Conservation (phyloP, 2,329 filamentous ascomycete species). For the Sordariomycetes sp. region DNA sequence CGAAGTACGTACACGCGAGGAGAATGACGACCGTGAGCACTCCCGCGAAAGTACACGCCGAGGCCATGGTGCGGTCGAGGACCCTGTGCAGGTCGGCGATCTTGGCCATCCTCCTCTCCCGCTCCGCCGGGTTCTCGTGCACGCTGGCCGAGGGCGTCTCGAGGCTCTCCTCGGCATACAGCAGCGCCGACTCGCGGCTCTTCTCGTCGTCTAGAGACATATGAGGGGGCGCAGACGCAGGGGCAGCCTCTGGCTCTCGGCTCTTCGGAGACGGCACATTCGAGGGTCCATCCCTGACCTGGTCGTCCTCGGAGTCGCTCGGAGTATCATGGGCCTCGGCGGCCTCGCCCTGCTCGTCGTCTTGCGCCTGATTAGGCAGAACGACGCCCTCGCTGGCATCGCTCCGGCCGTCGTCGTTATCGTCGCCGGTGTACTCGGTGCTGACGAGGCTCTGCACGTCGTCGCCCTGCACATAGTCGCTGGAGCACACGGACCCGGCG, state of each 20-base stretch:
- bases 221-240: neutral
- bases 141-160: slow-evolving; percentile 23
- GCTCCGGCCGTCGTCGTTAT: slow-evolving; percentile 22
- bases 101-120: neutral
- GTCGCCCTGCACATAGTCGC: slow-evolving; percentile 35
- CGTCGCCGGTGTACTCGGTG: slow-evolving; percentile 36
- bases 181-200: slow-evolving; percentile 21
- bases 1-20: neutral
- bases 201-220: neutral
- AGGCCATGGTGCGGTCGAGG: neutral
- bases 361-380: slow-evolving; percentile 1
- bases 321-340: slow-evolving; percentile 5
- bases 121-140: neutral
- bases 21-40: neutral
- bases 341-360: slow-evolving; percentile 5
- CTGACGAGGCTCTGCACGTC: slow-evolving; percentile 41
- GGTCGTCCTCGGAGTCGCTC: slow-evolving; percentile 1
- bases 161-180: slow-evolving; percentile 38
- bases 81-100: neutral
- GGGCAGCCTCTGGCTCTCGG: neutral
- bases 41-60: neutral
- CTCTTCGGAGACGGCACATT: neutral
- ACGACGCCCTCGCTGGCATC: neutral
- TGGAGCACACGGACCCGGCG: slow-evolving; percentile 37
- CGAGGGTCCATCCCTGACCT: neutral